A percentile compares a stretch with the other conserved stretches of the same genome.
Evolutionary conservation across 176 grass and related monocot genomes (phyloP).

Genomic region (Phoenix roebelenii): DNA sequence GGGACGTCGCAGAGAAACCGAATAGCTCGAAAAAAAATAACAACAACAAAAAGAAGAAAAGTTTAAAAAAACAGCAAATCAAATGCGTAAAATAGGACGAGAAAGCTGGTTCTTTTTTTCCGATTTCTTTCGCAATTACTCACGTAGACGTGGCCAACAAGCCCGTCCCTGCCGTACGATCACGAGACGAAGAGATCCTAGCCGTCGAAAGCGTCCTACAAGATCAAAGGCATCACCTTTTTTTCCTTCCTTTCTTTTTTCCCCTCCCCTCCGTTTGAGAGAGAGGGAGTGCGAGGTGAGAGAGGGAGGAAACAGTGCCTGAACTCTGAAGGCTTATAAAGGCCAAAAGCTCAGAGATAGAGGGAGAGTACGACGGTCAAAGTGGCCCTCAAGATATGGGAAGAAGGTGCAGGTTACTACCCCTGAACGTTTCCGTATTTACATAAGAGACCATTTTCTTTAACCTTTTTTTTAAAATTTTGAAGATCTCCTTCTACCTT

Average conservation of each 20-base stretch:
- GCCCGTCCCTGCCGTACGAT: constrained; percentile 40
- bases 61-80: neutral
- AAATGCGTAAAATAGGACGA: neutral
- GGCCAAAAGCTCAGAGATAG: neutral
- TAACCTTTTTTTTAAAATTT: too few species aligned
- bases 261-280: neutral
- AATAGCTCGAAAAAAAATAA: neutral
- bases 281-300: constrained; percentile 7
- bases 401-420: too few species aligned
- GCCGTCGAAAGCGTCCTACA: constrained; percentile 36
- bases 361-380: constrained; percentile 27
- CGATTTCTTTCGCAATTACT: neutral
- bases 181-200: constrained; percentile 35
- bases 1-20: neutral
- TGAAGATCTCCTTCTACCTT: too few species aligned
- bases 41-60: neutral
- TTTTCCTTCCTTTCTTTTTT: neutral
- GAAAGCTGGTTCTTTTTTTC: neutral
- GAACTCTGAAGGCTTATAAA: too few species aligned
- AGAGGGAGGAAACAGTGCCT: neutral
- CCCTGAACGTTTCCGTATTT: too few species aligned
- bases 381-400: neutral
- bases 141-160: constrained; percentile 40
- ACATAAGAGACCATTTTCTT: too few species aligned
- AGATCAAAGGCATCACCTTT: constrained; percentile 24